Evolutionary conservation across 2,329 filamentous ascomycete genomes (phyloP), one percentile per base, ranked within the genome.

Genomic region (Ilyonectria mors-panacis): DNA sequence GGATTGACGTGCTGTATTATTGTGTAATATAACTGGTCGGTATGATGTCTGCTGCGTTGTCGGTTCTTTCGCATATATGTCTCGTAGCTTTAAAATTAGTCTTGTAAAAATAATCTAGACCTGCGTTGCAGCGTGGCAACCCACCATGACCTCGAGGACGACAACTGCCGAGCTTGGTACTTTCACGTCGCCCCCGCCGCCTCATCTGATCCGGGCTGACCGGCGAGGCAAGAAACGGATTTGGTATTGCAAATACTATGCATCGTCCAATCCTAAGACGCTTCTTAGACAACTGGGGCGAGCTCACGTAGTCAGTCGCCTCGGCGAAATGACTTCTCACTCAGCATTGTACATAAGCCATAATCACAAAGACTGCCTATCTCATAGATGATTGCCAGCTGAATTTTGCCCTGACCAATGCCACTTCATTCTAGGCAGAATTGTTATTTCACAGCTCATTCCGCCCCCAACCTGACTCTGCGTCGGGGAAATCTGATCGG

Each of bases 381-480:
- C n/a, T 5, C 15, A 6, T n/a, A 8, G 17, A 42, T 42, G 17
- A 37, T 21, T 35, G 10, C 26, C 19, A 53, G 28, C 28, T 15
- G 6, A 3, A 35, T 33, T 10, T 51, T 8, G 7, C 48, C 15
- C 2, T 15, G 50, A 35, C 28, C 48, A 53, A 53, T 53, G 9
- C 48, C n/a, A 4, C 7, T n/a, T 21, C 19, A 10, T 45, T 33
- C 17, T 48, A 9, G 39, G 39, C 21, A 33, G 7, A n/a, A 5
- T 19, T 9, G 28, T 17, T 4, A 50, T 3, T 21, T 12, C 19
- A 19, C 50, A 9, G n/a, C 30, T 39, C 15, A 37, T 50, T 50
- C 53, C 23, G 51, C 44, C 44, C 59, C 59, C 53, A 48, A 57
- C 28, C 4, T 33, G 10, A 19, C 19, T n/a, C n/a, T 35, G n/a